A percentile compares a stretch with the other conserved stretches of the same genome.
These are phyloP conservation scores for Paxillus rubicundulus DNA, from an alignment of 768 basidiomycete genomes.

Conservation along the genomic window DNA sequence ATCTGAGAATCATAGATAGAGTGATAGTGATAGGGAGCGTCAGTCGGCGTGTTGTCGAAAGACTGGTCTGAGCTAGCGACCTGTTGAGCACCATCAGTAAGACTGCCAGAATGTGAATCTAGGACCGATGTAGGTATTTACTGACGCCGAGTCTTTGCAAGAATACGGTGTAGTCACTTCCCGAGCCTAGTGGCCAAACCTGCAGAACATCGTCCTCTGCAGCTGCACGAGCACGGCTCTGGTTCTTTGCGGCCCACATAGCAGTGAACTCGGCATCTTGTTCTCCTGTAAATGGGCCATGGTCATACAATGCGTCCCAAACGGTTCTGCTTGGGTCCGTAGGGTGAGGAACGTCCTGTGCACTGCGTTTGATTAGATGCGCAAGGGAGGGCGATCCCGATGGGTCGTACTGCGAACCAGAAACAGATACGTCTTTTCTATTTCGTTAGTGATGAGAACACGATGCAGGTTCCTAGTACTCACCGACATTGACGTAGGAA, in stretches of 20 bases:
- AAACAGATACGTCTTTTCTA: conserved; percentile 49
- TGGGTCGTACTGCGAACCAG: conserved; percentile 50
- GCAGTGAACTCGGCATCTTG: conserved; percentile 44
- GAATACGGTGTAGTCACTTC: conserved; percentile 92
- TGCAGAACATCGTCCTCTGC: conserved; percentile 35
- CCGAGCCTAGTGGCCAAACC: conserved; percentile 70
- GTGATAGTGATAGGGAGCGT: conserved; percentile 73
- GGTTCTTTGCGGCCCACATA: conserved; percentile 38
- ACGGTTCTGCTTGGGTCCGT: conserved; percentile 48
- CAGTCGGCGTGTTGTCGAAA: conserved; percentile 38
- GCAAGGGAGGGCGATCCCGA: conserved; percentile 65
- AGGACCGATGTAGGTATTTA: no score
- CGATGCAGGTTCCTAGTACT: conserved; percentile 9
- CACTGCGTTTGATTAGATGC: conserved; percentile 51
- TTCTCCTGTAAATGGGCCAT: conserved; percentile 46
- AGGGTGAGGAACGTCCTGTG: conserved; percentile 56
- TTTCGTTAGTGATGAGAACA: conserved; percentile 4
- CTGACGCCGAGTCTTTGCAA: conserved; percentile 73
- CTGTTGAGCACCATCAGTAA: conserved; percentile 16
- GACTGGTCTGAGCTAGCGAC: conserved; percentile 34
- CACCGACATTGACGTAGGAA: conserved; percentile 79
- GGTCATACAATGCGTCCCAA: conserved; percentile 57
- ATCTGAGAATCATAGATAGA: conserved; percentile 70
- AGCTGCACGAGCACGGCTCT: conserved; percentile 6
- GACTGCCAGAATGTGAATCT: neutral